Base-by-base conservation (phyloP, 495 filamentous ascomycete species). In the Aspergillus bertholletiae region DNA sequence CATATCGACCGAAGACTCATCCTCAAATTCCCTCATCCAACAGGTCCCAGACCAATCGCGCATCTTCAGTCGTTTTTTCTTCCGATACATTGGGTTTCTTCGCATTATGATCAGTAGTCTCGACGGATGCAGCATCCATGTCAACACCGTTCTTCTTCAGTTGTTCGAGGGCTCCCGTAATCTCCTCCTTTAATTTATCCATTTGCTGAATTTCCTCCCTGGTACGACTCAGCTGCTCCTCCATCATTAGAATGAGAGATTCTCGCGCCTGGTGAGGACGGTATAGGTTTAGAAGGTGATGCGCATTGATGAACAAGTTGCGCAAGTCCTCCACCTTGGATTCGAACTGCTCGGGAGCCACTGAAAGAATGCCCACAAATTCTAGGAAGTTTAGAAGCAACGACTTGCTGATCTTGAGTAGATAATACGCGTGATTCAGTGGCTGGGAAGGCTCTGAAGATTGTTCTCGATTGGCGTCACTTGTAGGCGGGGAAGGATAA, bases 221-320 rank as follows among this genome's bases (percentile, higher is more conserved):
- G 52, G 83, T 86, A 55, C 74, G 78, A 56, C 88, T 84, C 30
- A 96, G 67, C 65, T 94, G 88, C 60, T 89, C 88, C 72, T 96
- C 90, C 92, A 98, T 94, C 80, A 94, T 83, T 63, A 85, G 67
- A 23, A 96, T 95, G 40, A 97, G 74, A 26, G 85, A 91, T 72
- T 97, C 95, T 34, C 94, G 76, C 22, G 92, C 92, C 69, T 98
- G 95, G 68, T 98, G 94, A 2, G 94, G 95, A 21, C 94, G 85
- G 69, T 97, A 97, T 54, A 94, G 86, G 67, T 98, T 98, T 46
- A 97, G 80, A 18, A 93, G 79, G 57, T 92, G 88, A 67, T 97
- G 90, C 49, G 92, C 87, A 70, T 97, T 96, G 62, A 90, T 83
- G 53, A 93, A 86, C 4, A 97, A 61, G 22, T 84, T 88, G 59